A percentile compares a stretch with the other conserved stretches of the same genome.
Conservation (phyloP, 1,284 basidiomycete species). For the Microbotryum silenes-acaulis region DNA sequence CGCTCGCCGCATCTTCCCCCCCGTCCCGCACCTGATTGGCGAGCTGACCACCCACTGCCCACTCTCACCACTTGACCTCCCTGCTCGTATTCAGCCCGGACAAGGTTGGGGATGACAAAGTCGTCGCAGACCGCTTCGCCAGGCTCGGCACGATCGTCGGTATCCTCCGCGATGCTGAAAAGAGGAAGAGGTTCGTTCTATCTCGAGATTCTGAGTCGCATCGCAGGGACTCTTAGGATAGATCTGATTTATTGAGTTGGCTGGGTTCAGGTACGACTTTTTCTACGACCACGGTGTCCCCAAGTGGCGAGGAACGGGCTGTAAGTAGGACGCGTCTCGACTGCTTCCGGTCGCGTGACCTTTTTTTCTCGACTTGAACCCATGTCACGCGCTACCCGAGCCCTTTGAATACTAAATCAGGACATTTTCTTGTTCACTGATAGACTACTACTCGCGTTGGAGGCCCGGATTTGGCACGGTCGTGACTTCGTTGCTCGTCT, state of each 20-base stretch:
- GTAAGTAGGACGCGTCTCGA: constrained; percentile 8
- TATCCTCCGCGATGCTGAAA: constrained; percentile 67
- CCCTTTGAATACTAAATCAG: not conserved
- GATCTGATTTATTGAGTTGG: not conserved
- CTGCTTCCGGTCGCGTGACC: not conserved
- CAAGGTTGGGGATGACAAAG: constrained; percentile 77
- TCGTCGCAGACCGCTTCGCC: constrained; percentile 75
- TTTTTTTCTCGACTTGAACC: not conserved
- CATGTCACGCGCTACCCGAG: not conserved
- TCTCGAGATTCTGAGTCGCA: not conserved
- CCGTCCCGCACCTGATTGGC: not conserved
- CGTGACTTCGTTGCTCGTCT: constrained; percentile 59
- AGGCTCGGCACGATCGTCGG: constrained; percentile 74
- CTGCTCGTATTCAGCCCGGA: constrained; percentile 60
- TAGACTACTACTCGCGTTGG: constrained; percentile 87
- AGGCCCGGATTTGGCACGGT: constrained; percentile 77
- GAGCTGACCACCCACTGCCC: not conserved
- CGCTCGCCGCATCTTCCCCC: not conserved
- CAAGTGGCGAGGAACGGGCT: constrained; percentile 55
- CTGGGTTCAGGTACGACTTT: constrained; percentile 61
- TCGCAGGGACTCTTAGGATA: not conserved
- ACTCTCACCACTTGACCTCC: not conserved
- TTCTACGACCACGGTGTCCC: constrained; percentile 88
- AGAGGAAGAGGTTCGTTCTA: constrained; percentile 52
- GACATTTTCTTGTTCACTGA: constrained; percentile 46